A percentile compares a stretch with the other conserved stretches of the same genome.
These are phyloP conservation scores for Cordyceps cicadae DNA, from an alignment of 2,329 filamentous ascomycete genomes.

Conservation along the genomic window DNA sequence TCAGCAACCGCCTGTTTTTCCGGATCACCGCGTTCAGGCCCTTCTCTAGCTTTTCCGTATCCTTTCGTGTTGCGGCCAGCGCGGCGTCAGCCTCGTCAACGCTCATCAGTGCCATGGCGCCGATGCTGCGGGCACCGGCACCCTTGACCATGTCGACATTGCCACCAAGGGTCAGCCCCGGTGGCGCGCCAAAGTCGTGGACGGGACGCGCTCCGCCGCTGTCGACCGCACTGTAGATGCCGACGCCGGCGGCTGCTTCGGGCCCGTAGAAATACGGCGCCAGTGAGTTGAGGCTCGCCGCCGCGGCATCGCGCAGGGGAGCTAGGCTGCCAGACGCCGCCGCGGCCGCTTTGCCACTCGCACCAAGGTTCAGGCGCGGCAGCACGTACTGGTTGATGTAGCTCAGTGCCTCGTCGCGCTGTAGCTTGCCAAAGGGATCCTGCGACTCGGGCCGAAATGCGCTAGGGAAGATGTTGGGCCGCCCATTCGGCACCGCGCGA, in stretches of 20 bases:
- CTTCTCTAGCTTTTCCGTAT: slow-evolving; percentile 56
- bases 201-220: slow-evolving; percentile 22
- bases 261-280: slow-evolving; percentile 49
- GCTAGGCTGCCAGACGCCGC: slow-evolving; percentile 26
- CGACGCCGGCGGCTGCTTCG: slow-evolving; percentile 35
- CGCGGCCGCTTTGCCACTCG: slow-evolving; percentile 31
- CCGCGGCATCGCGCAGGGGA: slow-evolving; percentile 35
- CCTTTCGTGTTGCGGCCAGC: slow-evolving; percentile 43
- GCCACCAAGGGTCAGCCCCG: slow-evolving; percentile 14
- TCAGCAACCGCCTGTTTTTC: slow-evolving; percentile 48
- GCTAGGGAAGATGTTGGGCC: slow-evolving; percentile 52
- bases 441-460: slow-evolving; percentile 37
- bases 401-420: slow-evolving; percentile 56
- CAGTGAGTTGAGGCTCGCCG: slow-evolving; percentile 44
- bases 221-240: slow-evolving; percentile 33
- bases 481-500: slow-evolving; percentile 55
- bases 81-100: slow-evolving; percentile 56
- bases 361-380: slow-evolving; percentile 48
- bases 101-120: slow-evolving; percentile 48
- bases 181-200: slow-evolving; percentile 25
- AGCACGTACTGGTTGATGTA: slow-evolving; percentile 64
- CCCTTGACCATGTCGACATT: slow-evolving; percentile 24
- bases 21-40: slow-evolving; percentile 50
- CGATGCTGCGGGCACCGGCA: slow-evolving; percentile 21
- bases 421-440: slow-evolving; percentile 56